Evolutionary conservation across 202 grass and related monocot genomes (phyloP).

Genomic region (Setaria italica): DNA sequence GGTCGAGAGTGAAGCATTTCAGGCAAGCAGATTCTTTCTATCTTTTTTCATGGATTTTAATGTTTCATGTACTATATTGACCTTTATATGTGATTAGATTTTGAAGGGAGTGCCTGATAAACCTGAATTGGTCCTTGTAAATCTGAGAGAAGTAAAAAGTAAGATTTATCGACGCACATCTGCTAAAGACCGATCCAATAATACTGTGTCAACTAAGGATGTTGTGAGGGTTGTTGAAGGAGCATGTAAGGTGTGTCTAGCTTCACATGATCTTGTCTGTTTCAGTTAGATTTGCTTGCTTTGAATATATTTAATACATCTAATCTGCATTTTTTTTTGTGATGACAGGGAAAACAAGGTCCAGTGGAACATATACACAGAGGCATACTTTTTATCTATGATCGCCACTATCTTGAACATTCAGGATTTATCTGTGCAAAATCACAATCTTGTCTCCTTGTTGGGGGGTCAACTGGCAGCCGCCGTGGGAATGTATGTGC

Average conservation of each 20-base stretch:
- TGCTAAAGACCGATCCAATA: constrained; percentile 72
- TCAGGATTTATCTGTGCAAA: constrained; percentile 92
- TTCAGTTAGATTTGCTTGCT: constrained; percentile 9
- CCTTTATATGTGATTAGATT: constrained; percentile 52
- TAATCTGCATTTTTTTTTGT: neutral
- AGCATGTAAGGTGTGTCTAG: constrained; percentile 58
- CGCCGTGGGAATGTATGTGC: constrained; percentile 52
- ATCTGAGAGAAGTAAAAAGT: constrained; percentile 79
- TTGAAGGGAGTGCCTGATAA: constrained; percentile 79
- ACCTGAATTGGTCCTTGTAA: constrained; percentile 76
- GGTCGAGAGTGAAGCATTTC: constrained; percentile 91
- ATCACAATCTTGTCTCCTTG: constrained; percentile 73
- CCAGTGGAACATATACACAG: constrained; percentile 82
- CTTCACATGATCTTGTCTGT: neutral
- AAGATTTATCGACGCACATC: constrained; percentile 65
- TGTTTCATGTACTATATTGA: constrained; percentile 30
- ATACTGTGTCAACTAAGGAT: constrained; percentile 78
- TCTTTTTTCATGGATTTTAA: constrained; percentile 29
- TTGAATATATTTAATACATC: constrained; percentile 9
- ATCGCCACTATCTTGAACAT: constrained; percentile 83
- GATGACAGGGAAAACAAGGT: constrained; percentile 80
- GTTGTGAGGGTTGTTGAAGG: constrained; percentile 82
- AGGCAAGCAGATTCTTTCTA: constrained; percentile 54
- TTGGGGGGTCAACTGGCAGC: constrained; percentile 58
- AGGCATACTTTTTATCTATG: constrained; percentile 88